A percentile compares a stretch with the other conserved stretches of the same genome.
These are phyloP conservation scores for Pseudocercospora cruenta DNA, from an alignment of 2,329 filamentous ascomycete genomes.

Conservation along the genomic window DNA sequence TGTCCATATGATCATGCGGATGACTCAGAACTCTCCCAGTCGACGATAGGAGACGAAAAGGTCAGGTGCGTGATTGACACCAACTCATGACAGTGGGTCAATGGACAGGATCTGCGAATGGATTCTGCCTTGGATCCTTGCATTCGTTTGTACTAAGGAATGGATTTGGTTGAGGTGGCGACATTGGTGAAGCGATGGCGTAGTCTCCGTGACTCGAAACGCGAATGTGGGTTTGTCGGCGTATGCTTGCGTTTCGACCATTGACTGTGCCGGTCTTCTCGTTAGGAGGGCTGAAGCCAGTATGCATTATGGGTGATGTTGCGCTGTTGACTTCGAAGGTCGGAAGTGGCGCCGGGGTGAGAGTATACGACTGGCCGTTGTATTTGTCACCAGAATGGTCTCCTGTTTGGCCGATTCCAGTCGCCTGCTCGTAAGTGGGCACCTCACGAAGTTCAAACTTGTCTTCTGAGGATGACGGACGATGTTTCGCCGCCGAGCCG, in stretches of 20 bases:
- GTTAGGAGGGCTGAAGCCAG: slow-evolving; percentile 33
- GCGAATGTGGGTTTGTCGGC: slow-evolving; percentile 49
- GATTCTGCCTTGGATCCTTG: slow-evolving; percentile 37
- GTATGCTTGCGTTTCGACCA: slow-evolving; percentile 46
- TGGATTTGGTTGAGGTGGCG: slow-evolving; percentile 37
- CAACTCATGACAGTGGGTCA: slow-evolving; percentile 42
- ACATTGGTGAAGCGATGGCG: slow-evolving; percentile 47
- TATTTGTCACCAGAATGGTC: slow-evolving; percentile 49
- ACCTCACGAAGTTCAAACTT: slow-evolving; percentile 33
- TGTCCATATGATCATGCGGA: slow-evolving; percentile 33
- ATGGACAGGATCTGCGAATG: slow-evolving; percentile 46
- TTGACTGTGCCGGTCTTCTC: slow-evolving; percentile 51
- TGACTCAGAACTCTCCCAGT: slow-evolving; percentile 47
- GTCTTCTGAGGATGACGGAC: slow-evolving; percentile 17
- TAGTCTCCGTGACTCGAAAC: slow-evolving; percentile 51
- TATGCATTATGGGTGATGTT: slow-evolving; percentile 36
- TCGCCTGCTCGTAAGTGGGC: slow-evolving; percentile 45
- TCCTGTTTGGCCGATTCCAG: slow-evolving; percentile 35
- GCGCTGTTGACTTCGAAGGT: slow-evolving; percentile 43
- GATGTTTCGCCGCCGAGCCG: slow-evolving; percentile 16
- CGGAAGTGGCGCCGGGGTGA: slow-evolving; percentile 49
- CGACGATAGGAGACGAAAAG: slow-evolving; percentile 45
- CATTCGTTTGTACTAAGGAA: slow-evolving; percentile 35
- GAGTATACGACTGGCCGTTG: slow-evolving; percentile 50
- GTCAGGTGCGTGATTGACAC: slow-evolving; percentile 47